Evolutionary conservation across 306 rosid genomes (phyloP), one percentile per base, ranked within the genome.

Genomic region (Fragaria iinumae): DNA sequence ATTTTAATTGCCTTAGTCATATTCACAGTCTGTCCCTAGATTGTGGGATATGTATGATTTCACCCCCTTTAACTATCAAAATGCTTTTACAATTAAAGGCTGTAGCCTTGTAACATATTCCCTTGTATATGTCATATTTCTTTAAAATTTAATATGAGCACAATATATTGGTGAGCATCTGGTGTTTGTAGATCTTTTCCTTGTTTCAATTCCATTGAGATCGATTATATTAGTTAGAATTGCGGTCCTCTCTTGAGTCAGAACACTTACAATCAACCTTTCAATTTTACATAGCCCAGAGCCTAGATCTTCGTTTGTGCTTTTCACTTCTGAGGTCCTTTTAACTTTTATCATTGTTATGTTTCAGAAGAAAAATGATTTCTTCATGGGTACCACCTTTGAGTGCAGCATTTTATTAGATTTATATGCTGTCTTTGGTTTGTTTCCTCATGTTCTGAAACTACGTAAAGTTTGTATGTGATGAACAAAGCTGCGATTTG

Each of bases 1-100:
- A 48, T 76, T 72, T 82, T 71, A 39, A 49, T 75, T 75, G 66
- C 52, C 75, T 52, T 20, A 3, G 32, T 53, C 20, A 44, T 43
- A 63, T 67, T 16, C 60, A 8, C 13, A 11, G 23, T 23, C 23
- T 25, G 4, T 16, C 45, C 71, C 14, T 14, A 6, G 3, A 50
- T 27, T 52, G 68, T 47, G 73, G 48, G 11, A 53, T n/a, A 49
- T 38, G 64, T 60, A 27, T 14, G 36, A 63, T 32, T 1, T 63
- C 20, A 32, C 43, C 11, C 70, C 34, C 21, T 72, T 72, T 3
- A 17, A 70, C 48, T 52, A 3, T 16, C 18, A 72, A 36, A 53
- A n/a, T 72, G 23, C 23, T 53, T 72, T 20, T 14, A 52, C 21
- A 20, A 36, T 34, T 36, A 43, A 36, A 52, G 17, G 65, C 21